These are phyloP conservation scores for Letharia columbiana DNA, from an alignment of 495 filamentous ascomycete genomes.

Conservation along the genomic window DNA sequence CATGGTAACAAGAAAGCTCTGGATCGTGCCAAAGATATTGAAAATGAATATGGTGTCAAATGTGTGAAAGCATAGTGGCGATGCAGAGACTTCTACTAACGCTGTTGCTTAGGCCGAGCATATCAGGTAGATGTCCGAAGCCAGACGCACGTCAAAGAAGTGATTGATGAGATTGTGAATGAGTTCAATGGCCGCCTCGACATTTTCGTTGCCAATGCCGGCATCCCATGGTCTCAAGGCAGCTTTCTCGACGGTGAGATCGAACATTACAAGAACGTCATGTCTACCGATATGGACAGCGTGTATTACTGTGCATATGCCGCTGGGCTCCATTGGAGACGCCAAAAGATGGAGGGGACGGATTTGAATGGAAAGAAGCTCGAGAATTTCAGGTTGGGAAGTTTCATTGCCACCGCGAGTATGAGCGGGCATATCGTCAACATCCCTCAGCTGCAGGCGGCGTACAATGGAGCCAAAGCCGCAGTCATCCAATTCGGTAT, in stretches of 20 bases:
- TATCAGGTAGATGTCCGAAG: slow-evolving; percentile 63
- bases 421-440: slow-evolving; percentile 86
- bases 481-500: slow-evolving; percentile 67
- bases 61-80: slow-evolving; percentile 39
- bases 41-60: slow-evolving; percentile 68
- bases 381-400: slow-evolving; percentile 56
- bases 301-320: slow-evolving; percentile 74
- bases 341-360: slow-evolving; percentile 57
- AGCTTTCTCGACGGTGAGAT: slow-evolving; percentile 56
- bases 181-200: slow-evolving; percentile 71
- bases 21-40: slow-evolving; percentile 63
- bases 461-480: slow-evolving; percentile 85
- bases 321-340: slow-evolving; percentile 61
- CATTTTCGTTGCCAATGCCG: slow-evolving; percentile 73
- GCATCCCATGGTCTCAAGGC: slow-evolving; percentile 65
- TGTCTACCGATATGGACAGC: slow-evolving; percentile 70
- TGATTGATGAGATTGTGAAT: slow-evolving; percentile 49
- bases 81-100: neutral
- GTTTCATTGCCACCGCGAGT: slow-evolving; percentile 70
- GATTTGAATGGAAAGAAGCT: slow-evolving; percentile 58
- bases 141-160: slow-evolving; percentile 47
- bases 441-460: slow-evolving; percentile 74
- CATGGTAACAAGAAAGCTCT: slow-evolving; percentile 65
- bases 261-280: slow-evolving; percentile 58
- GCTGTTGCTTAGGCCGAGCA: slow-evolving; percentile 50